Evolutionary conservation across 2,329 filamentous ascomycete species (phyloP).

Genomic region (Monosporascus sp.): DNA sequence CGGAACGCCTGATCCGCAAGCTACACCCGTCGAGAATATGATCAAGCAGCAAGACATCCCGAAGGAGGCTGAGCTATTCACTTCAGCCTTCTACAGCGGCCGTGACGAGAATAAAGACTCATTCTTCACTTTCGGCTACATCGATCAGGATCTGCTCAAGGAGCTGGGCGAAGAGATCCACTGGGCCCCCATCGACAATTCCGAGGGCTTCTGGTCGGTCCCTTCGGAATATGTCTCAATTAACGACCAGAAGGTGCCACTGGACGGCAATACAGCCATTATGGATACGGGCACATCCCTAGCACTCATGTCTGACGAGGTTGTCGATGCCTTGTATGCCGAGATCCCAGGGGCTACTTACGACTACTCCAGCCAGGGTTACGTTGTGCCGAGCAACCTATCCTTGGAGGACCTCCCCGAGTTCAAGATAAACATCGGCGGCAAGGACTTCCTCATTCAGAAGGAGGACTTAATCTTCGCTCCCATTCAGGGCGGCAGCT

Average conservation of each 20-base stretch:
- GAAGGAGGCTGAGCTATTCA: constrained; percentile 53
- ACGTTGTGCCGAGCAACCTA: constrained; percentile 52
- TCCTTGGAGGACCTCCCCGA: constrained; percentile 49
- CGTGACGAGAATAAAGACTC: constrained; percentile 44
- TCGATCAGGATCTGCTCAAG: constrained; percentile 58
- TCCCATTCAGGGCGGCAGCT: constrained; percentile 42
- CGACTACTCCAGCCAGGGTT: constrained; percentile 54
- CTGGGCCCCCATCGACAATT: constrained; percentile 59
- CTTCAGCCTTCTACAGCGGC: constrained; percentile 55
- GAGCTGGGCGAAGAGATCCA: constrained; percentile 47
- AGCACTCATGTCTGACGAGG: constrained; percentile 56
- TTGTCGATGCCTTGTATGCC: constrained; percentile 58
- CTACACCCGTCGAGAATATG: constrained; percentile 66
- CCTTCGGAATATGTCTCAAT: constrained; percentile 51
- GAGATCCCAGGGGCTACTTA: constrained; percentile 57
- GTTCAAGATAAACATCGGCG: constrained; percentile 59
- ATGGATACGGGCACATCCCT: constrained; percentile 69
- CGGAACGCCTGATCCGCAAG: constrained; percentile 41
- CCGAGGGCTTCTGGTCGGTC: constrained; percentile 65
- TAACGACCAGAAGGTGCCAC: constrained; percentile 47
- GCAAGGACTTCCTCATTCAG: constrained; percentile 52
- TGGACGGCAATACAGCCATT: constrained; percentile 58
- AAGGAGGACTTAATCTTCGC: constrained; percentile 59
- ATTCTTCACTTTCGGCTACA: constrained; percentile 71
- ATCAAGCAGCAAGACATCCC: constrained; percentile 45